phyloP scores from a whole-genome alignment of 345 rosid species.

The Sonneratia caseolaris region DNA sequence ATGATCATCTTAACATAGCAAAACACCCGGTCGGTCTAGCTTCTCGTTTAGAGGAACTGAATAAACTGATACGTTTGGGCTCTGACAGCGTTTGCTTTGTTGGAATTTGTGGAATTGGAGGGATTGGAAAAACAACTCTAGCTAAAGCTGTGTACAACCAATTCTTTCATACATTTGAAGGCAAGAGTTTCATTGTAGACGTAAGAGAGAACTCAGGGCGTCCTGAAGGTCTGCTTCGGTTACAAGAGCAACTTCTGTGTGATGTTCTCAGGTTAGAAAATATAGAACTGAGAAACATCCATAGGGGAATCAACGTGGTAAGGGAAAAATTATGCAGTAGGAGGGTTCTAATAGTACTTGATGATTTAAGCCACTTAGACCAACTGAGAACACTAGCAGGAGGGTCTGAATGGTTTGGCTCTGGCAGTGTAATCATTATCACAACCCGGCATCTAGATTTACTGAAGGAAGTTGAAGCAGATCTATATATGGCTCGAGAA shows the following conservation, averaged over 20 bases:
- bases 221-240: background rate
- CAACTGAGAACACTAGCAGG: conserved; percentile 7
- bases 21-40: no score
- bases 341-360: conserved; percentile 12
- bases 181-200: conserved; percentile 8
- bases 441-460: conserved; percentile 1
- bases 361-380: conserved; percentile 5
- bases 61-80: no score
- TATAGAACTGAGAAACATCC: background rate
- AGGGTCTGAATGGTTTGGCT: conserved; percentile 9
- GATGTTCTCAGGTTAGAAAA: background rate
- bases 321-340: conserved; percentile 1
- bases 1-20: no score
- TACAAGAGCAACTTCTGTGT: conserved; percentile 12
- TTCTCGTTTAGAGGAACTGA: no score
- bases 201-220: conserved; percentile 8
- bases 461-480: background rate
- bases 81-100: no score
- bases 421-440: conserved; percentile 16
- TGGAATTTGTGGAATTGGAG: conserved; percentile 15
- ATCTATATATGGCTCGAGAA: background rate
- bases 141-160: conserved; percentile 7
- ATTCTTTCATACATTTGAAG: conserved; percentile 7
- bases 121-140: conserved; percentile 6
- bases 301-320: background rate